Evolutionary conservation across 306 rosid species (phyloP).

Genomic region (Vigna trinervia): DNA sequence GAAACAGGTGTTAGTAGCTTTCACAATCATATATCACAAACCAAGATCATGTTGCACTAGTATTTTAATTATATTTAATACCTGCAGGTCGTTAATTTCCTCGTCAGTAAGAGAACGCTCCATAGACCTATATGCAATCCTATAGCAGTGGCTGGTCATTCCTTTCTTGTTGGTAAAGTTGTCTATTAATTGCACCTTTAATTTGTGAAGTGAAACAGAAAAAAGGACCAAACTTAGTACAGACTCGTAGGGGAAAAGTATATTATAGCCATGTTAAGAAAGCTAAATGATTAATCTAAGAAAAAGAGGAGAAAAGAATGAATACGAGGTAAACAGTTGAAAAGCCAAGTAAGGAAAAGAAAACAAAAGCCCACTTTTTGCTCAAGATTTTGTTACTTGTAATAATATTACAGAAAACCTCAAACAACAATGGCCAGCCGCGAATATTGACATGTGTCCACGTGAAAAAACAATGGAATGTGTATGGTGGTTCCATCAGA

Average conservation of each 20-base stretch:
- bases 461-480: neutral
- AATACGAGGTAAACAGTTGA: constrained; percentile 7
- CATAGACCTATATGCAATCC: constrained; percentile 93
- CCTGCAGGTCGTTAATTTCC: constrained; percentile 79
- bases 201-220: constrained; percentile 42
- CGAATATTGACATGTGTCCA: neutral
- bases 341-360: neutral
- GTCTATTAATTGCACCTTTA: constrained; percentile 89
- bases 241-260: neutral
- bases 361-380: constrained; percentile 10
- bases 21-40: constrained; percentile 27
- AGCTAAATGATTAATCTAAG: constrained; percentile 14
- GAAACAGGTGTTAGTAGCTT: constrained; percentile 3
- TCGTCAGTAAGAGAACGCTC: constrained; percentile 97
- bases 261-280: constrained; percentile 7
- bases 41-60: neutral
- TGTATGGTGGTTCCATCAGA: constrained; percentile 12
- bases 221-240: constrained; percentile 12
- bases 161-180: constrained; percentile 97
- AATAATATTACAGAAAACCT: constrained; percentile 13
- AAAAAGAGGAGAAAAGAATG: neutral
- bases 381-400: neutral
- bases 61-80: constrained; percentile 41
- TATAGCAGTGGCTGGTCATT: constrained; percentile 96
- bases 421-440: neutral